Percentiles rank a stretch among this genome's conserved stretches.
phyloP scores from a whole-genome alignment of 2,329 filamentous ascomycete genomes.

The Hirsutella thompsonii region DNA sequence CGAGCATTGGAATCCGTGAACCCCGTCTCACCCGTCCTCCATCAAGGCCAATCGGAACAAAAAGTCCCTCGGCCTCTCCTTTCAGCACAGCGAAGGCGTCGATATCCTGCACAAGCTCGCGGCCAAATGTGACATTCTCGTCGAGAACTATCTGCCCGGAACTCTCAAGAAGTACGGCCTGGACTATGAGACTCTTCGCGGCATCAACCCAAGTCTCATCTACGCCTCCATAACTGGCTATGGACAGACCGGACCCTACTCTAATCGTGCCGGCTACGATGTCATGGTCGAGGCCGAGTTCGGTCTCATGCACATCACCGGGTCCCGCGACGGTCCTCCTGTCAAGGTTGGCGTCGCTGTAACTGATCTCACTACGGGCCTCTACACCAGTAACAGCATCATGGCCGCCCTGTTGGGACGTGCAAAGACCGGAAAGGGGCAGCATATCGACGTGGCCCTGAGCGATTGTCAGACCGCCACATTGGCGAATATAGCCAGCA shows the following conservation, averaged over 20 bases:
- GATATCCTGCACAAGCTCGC: slow-evolving; percentile 78
- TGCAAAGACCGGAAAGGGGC: slow-evolving; percentile 62
- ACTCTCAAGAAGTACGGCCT: slow-evolving; percentile 81
- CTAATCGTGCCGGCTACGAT: slow-evolving; percentile 82
- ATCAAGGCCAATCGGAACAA: slow-evolving; percentile 88
- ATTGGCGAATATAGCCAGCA: slow-evolving; percentile 89
- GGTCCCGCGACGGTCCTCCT: slow-evolving; percentile 72
- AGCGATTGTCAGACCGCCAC: slow-evolving; percentile 95
- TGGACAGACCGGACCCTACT: slow-evolving; percentile 87
- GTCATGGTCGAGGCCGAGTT: slow-evolving; percentile 99
- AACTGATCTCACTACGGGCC: slow-evolving; percentile 85
- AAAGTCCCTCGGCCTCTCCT: slow-evolving; percentile 83
- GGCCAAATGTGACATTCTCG: slow-evolving; percentile 77
- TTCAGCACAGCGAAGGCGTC: slow-evolving; percentile 72
- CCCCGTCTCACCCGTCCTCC: not conserved
- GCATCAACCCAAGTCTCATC: slow-evolving; percentile 75
- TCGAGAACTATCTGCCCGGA: slow-evolving; percentile 93
- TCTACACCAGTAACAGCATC: slow-evolving; percentile 91
- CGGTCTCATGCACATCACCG: slow-evolving; percentile 97
- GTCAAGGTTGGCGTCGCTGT: slow-evolving; percentile 97
- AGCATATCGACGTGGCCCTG: slow-evolving; percentile 83
- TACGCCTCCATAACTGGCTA: slow-evolving; percentile 97
- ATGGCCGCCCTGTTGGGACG: slow-evolving; percentile 83
- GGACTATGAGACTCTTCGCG: slow-evolving; percentile 70
- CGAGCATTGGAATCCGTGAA: not conserved